phyloP scores from a whole-genome alignment of 2,329 filamentous ascomycete genomes.

The Camillea tinctor region DNA sequence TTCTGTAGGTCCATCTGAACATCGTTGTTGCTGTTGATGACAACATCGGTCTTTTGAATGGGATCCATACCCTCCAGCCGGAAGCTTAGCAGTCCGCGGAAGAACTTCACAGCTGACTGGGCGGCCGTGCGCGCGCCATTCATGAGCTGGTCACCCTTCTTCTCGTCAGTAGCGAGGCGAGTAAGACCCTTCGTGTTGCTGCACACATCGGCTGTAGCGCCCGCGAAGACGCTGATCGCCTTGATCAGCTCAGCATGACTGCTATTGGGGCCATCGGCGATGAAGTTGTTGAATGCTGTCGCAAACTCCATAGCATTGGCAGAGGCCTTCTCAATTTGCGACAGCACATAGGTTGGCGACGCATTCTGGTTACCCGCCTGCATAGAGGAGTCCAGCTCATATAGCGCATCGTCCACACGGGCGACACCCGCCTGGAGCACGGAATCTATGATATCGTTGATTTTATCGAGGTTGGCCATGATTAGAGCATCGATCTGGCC shows the following conservation, averaged over 20 bases:
- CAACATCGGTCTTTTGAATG: slow-evolving; percentile 91
- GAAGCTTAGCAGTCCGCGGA: slow-evolving; percentile 91
- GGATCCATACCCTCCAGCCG: slow-evolving; percentile 86
- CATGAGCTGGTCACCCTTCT: slow-evolving; percentile 84
- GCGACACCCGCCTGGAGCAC: slow-evolving; percentile 91
- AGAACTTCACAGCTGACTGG: slow-evolving; percentile 86
- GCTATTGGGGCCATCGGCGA: slow-evolving; percentile 91
- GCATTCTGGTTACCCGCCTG: slow-evolving; percentile 98
- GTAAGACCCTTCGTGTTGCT: slow-evolving; percentile 95
- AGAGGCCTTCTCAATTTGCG: slow-evolving; percentile 95
- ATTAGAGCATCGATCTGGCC: slow-evolving; percentile 89
- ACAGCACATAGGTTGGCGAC: slow-evolving; percentile 89
- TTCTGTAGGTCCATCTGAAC: slow-evolving; percentile 92
- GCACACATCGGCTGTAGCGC: slow-evolving; percentile 88
- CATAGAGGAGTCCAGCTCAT: slow-evolving; percentile 97
- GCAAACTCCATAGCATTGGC: slow-evolving; percentile 95
- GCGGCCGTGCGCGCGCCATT: slow-evolving; percentile 82
- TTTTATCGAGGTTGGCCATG: slow-evolving; percentile 82
- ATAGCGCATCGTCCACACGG: slow-evolving; percentile 92
- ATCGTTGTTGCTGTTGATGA: slow-evolving; percentile 96
- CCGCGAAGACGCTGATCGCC: slow-evolving; percentile 84
- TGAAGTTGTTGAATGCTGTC: slow-evolving; percentile 97
- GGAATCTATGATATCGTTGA: slow-evolving; percentile 96
- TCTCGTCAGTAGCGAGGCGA: slow-evolving; percentile 90
- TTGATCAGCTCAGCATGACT: slow-evolving; percentile 89